Percentiles rank a stretch among this genome's conserved stretches.
Conservation (phyloP, 2,329 filamentous ascomycete species). For the Passalora sequoiae region DNA sequence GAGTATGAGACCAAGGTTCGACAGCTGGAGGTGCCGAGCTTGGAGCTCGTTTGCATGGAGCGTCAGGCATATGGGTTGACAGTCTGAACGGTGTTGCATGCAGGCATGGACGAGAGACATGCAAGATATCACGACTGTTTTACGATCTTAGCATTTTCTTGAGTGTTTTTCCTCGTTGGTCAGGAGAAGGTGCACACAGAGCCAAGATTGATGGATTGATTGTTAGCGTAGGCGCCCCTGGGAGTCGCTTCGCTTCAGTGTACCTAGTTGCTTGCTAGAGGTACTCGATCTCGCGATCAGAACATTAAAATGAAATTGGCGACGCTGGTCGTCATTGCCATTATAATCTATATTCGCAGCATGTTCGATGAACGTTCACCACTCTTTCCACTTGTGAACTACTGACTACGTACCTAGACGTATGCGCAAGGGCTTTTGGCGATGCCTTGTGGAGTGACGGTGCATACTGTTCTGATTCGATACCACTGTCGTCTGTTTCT, state of each 20-base stretch:
- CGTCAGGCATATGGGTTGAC: constrained; percentile 14
- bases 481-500: constrained; percentile 1
- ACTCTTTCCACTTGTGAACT: too few species aligned
- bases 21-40: constrained; percentile 16
- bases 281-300: constrained; percentile 3
- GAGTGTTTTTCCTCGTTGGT: too few species aligned
- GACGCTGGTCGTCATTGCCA: constrained; percentile 8
- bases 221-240: constrained; percentile 6
- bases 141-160: too few species aligned
- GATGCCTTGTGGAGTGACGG: too few species aligned
- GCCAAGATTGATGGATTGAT: too few species aligned
- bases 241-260: not conserved
- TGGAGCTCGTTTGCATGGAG: constrained; percentile 19
- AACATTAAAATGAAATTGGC: not conserved
- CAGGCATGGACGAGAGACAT: not conserved
- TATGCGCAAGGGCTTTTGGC: too few species aligned
- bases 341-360: not conserved
- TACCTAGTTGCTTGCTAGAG: constrained; percentile 5
- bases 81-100: constrained; percentile 5
- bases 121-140: not conserved
- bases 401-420: too few species aligned
- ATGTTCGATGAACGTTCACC: too few species aligned
- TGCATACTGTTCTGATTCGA: too few species aligned
- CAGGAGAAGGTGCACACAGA: too few species aligned
- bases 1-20: constrained; percentile 28